These are phyloP conservation scores for Fusarium sambucinum DNA, from an alignment of 2,329 filamentous ascomycete species.

Conservation along the genomic window DNA sequence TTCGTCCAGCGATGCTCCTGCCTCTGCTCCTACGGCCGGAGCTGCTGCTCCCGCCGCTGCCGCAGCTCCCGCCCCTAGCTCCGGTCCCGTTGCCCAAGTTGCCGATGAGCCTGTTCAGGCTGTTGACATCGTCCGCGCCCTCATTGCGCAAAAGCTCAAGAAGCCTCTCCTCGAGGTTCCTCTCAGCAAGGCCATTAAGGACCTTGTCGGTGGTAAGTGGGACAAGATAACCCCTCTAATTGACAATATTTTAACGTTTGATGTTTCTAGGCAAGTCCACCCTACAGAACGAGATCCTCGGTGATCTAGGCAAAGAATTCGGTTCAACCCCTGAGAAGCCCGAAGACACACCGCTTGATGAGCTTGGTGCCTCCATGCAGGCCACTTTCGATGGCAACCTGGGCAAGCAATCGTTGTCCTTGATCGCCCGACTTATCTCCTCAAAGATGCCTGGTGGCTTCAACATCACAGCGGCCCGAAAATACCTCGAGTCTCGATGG, in stretches of 20 bases:
- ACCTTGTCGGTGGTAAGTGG: conserved; percentile 90
- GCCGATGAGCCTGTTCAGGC: conserved; percentile 89
- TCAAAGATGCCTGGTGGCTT: conserved; percentile 99
- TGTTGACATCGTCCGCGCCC: conserved; percentile 86
- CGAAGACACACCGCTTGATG: conserved; percentile 95
- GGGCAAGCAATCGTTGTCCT: conserved; percentile 93
- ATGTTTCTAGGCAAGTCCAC: conserved; percentile 86
- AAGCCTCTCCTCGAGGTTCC: conserved; percentile 91
- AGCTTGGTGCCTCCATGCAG: conserved; percentile 95
- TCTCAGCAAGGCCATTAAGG: conserved; percentile 96
- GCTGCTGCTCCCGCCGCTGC: conserved; percentile 67
- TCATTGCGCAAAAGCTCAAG: conserved; percentile 98
- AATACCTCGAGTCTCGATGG: conserved; percentile 95
- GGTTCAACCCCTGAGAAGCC: conserved; percentile 98
- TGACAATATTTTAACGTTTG: conserved; percentile 23
- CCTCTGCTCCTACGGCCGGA: conserved; percentile 64
- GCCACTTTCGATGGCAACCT: conserved; percentile 98
- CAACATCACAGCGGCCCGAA: conserved; percentile 95
- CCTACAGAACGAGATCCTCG: conserved; percentile 97
- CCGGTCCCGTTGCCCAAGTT: conserved; percentile 88
- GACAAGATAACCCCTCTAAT: not conserved
- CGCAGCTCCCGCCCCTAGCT: conserved; percentile 72
- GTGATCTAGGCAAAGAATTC: conserved; percentile 98
- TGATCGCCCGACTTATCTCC: conserved; percentile 94
- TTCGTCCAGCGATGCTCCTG: conserved; percentile 61